Conservation (phyloP, 305 asterid genomes). For the Ajuga reptans region DNA sequence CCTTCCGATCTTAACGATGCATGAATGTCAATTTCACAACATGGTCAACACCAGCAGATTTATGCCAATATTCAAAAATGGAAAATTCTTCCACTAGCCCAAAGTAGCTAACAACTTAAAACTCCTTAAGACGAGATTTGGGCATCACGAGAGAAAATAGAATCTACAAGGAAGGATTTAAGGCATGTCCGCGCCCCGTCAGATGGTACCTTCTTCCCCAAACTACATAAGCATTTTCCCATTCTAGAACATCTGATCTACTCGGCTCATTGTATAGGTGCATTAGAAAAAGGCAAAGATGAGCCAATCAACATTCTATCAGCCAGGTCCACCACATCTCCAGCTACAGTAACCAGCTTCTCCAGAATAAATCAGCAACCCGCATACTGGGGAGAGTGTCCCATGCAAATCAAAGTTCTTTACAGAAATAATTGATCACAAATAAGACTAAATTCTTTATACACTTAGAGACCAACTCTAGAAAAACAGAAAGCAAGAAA, state of each 20-base stretch:
- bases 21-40: constrained; percentile 17
- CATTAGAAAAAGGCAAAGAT: constrained; percentile 24
- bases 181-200: constrained; percentile 23
- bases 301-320: constrained; percentile 34
- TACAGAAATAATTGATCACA: constrained; percentile 37
- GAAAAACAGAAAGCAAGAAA: constrained; percentile 16
- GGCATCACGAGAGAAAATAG: constrained; percentile 21
- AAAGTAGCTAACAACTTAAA: constrained; percentile 24
- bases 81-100: constrained; percentile 28
- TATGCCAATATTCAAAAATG: constrained; percentile 19
- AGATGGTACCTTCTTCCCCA: constrained; percentile 27
- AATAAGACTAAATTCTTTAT: constrained; percentile 28
- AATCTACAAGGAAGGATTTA: constrained; percentile 22
- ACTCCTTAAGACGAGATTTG: constrained; percentile 24
- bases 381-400: constrained; percentile 48
- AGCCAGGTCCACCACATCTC: constrained; percentile 39
- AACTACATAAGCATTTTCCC: constrained; percentile 23
- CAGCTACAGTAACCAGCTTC: constrained; percentile 51
- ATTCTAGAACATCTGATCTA: constrained; percentile 23
- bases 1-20: constrained; percentile 23
- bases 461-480: constrained; percentile 22
- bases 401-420: constrained; percentile 48
- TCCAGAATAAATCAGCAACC: constrained; percentile 43
- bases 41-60: constrained; percentile 21
- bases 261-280: constrained; percentile 18